Evolutionary conservation across 2,329 filamentous ascomycete genomes (phyloP).

Genomic region (Verticillium longisporum): DNA sequence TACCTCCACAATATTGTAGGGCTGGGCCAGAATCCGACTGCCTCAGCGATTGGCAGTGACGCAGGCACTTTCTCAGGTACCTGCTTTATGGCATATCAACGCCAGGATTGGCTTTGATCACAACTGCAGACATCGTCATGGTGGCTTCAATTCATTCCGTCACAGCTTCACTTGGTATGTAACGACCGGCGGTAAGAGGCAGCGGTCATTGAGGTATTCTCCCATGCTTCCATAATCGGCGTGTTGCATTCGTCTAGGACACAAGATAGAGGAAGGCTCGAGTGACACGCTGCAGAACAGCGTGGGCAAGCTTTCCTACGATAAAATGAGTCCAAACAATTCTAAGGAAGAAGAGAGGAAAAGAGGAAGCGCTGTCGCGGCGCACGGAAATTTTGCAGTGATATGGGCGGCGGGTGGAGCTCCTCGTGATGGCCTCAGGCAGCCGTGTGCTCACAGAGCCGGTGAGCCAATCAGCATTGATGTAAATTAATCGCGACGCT

Average conservation of each 20-base stretch:
- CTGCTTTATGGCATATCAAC: no score
- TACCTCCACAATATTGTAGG: no score
- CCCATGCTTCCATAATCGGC: slow-evolving; percentile 67
- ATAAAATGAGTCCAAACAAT: slow-evolving; percentile 68
- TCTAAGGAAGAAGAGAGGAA: slow-evolving; percentile 37
- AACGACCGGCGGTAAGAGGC: slow-evolving; percentile 70
- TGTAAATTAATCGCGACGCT: slow-evolving; percentile 37
- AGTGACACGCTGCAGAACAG: slow-evolving; percentile 38
- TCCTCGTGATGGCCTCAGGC: slow-evolving; percentile 27
- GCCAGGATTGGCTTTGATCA: no score
- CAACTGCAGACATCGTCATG: no score
- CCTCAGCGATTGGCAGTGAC: no score
- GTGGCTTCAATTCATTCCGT: no score
- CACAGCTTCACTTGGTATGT: slow-evolving; percentile 34
- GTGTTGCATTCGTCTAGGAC: slow-evolving; percentile 52
- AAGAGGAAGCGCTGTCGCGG: slow-evolving; percentile 4
- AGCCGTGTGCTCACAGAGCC: slow-evolving; percentile 8
- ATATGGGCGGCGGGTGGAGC: not conserved
- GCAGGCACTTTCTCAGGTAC: no score
- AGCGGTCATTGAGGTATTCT: slow-evolving; percentile 56
- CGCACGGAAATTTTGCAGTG: slow-evolving; percentile 6
- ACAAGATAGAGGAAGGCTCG: slow-evolving; percentile 70
- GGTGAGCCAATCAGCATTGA: slow-evolving; percentile 31
- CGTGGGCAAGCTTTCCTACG: slow-evolving; percentile 59
- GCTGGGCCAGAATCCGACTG: no score